Evolutionary conservation across 2,329 filamentous ascomycete species (phyloP), one percentile per base, ranked within the genome.

Genomic region (Leptoxyphium fumago): DNA sequence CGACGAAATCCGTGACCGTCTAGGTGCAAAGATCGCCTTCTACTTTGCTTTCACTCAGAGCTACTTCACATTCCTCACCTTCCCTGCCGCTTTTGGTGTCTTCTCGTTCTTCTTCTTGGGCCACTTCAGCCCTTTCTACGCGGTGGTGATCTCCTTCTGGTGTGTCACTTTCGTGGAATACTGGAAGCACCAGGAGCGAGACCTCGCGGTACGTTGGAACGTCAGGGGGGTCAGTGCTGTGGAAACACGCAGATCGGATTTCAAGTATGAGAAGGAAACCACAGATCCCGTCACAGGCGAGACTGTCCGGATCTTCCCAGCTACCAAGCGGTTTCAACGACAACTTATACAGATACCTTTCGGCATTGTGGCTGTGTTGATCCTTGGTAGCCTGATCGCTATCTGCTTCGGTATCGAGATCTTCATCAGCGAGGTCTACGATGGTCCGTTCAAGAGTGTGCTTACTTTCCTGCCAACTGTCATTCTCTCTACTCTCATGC

Each of bases 11-110:
- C 58, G 69, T 13, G 64, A 72, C 46, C 60, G 67, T n/a, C 50
- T 72, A 38, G 69, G 69, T 40, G 68, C 70, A 51, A 72, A 71
- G 72, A 83, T 95, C 46, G 89, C 84, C 30, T 94, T 93, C 62
- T 96, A 96, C 67, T 96, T 94, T 61, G 86, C 88, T 34, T 96
- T 96, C 58, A 74, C 93, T 29, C 84, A 94, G 58, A 82, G 82
- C 29, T 96, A 96, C 64, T 93, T 94, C 59, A 72, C 77, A 46
- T 94, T 93, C 58, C 70, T 94, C 21, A 64, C 84, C n/a, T 81
- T 89, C 47, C 87, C 87, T 0, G 84, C 88, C 1, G 78, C 71
- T 4, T 79, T 91, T 53, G 89, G 89, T 2, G 70, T 84, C 36
- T 71, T 75, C 1, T 76, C 82, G 10, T 95, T 86, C 84, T 62